phyloP scores from a whole-genome alignment of 208 protist species.

The Trypanosoma theileri region DNA sequence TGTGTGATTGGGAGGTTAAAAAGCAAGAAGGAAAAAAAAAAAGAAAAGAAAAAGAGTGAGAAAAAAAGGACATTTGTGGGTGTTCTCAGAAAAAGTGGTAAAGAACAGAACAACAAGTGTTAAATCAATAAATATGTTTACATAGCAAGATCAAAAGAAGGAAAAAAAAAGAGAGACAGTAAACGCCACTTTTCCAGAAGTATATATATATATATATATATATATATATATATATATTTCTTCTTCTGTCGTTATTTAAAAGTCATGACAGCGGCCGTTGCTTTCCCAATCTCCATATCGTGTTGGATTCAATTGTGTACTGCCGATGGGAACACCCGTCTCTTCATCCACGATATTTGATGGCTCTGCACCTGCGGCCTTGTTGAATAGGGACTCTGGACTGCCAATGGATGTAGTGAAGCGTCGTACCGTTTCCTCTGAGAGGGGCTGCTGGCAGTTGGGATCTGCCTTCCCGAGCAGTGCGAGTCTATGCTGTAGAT shows the following conservation, averaged over 20 bases:
- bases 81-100: no score
- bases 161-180: slow-evolving; percentile 3
- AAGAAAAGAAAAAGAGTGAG: no score
- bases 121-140: neutral
- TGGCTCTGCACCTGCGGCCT: slow-evolving; percentile 68
- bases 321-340: slow-evolving; percentile 79
- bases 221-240: slow-evolving; percentile 2
- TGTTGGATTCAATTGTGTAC: slow-evolving; percentile 78
- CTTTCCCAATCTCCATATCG: slow-evolving; percentile 91
- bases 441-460: slow-evolving; percentile 47
- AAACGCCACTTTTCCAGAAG: neutral
- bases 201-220: slow-evolving; percentile 21
- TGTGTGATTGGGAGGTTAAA: no score
- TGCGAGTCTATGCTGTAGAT: slow-evolving; percentile 82
- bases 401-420: slow-evolving; percentile 84
- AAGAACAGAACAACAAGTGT: neutral
- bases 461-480: slow-evolving; percentile 73
- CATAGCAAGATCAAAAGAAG: slow-evolving; percentile 25
- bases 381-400: slow-evolving; percentile 83
- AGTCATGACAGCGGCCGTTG: slow-evolving; percentile 89
- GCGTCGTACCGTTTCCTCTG: slow-evolving; percentile 73
- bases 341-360: slow-evolving; percentile 87
- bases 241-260: slow-evolving; percentile 34
- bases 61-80: no score
- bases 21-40: no score